Conservation (phyloP, 805 yeast species). For the Priceomyces medius region DNA sequence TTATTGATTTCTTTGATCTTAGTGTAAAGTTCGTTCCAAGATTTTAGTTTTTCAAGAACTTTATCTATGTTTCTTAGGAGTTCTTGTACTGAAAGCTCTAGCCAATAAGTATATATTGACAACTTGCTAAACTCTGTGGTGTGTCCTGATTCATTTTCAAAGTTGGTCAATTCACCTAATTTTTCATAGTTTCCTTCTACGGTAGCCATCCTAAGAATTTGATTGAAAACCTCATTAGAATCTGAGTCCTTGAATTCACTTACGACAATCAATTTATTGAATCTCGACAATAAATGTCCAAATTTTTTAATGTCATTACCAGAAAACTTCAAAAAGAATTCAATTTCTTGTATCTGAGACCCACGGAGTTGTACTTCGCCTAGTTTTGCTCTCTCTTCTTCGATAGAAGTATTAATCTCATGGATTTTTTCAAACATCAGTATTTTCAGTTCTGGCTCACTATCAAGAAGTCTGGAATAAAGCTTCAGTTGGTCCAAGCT, state of each 20-base stretch:
- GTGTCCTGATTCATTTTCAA: constrained; percentile 2
- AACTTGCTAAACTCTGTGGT: constrained; percentile 12
- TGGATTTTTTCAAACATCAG: constrained; percentile 37
- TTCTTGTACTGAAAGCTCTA: constrained; percentile 23
- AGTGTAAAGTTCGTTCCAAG: constrained; percentile 32
- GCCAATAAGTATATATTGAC: constrained; percentile 19
- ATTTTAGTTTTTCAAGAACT: constrained; percentile 21
- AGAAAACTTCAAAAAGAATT: constrained; percentile 48
- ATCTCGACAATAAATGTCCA: constrained; percentile 23
- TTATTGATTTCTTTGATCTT: constrained; percentile 25
- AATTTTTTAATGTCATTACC: constrained; percentile 39
- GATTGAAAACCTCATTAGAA: constrained; percentile 19
- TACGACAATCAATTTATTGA: constrained; percentile 38
- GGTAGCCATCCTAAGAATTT: constrained; percentile 4
- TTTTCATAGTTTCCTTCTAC: background rate
- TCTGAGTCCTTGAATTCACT: constrained; percentile 36
- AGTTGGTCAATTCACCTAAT: background rate
- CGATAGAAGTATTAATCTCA: constrained; percentile 18
- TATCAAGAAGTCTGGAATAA: constrained; percentile 8
- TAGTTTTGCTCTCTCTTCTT: constrained; percentile 17
- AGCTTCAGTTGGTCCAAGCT: constrained; percentile 1
- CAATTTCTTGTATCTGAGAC: constrained; percentile 38
- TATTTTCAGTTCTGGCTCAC: constrained; percentile 11
- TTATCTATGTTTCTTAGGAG: constrained; percentile 22
- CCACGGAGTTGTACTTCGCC: constrained; percentile 25